Conservation (phyloP, 345 rosid species). For the Eutrema japonicum region DNA sequence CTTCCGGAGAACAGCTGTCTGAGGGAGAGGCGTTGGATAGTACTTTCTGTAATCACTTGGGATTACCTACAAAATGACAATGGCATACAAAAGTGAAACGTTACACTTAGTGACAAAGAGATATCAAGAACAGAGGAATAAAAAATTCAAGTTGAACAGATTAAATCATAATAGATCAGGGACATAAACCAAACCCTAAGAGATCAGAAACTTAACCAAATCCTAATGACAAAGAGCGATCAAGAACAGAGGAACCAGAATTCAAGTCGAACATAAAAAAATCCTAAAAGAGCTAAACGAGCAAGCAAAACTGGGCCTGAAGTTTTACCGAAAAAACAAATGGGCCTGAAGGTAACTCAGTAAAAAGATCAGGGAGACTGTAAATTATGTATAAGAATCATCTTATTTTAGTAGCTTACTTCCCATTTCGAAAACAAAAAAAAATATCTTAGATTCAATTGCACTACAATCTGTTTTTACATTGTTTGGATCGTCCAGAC, state of each 20-base stretch:
- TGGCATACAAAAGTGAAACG: not conserved
- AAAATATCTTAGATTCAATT: not conserved
- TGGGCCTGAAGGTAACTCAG: no score
- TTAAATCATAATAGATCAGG: not conserved
- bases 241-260: no score
- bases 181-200: not conserved
- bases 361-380: no score
- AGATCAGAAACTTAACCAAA: no score
- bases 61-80: constrained; percentile 18
- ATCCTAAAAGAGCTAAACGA: no score
- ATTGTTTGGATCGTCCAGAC: not conserved
- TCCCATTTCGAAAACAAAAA: not conserved
- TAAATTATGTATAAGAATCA: no score
- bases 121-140: constrained; percentile 10
- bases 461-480: not conserved
- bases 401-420: no score
- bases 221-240: no score
- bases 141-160: not conserved
- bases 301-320: no score
- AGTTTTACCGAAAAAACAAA: no score
- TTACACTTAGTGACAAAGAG: not conserved
- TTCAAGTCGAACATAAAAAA: no score
- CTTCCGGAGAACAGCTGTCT: constrained; percentile 23
- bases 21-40: constrained; percentile 35
- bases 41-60: constrained; percentile 26